phyloP scores from a whole-genome alignment of 2,329 filamentous ascomycete species.

The Colletotrichum agaves region DNA sequence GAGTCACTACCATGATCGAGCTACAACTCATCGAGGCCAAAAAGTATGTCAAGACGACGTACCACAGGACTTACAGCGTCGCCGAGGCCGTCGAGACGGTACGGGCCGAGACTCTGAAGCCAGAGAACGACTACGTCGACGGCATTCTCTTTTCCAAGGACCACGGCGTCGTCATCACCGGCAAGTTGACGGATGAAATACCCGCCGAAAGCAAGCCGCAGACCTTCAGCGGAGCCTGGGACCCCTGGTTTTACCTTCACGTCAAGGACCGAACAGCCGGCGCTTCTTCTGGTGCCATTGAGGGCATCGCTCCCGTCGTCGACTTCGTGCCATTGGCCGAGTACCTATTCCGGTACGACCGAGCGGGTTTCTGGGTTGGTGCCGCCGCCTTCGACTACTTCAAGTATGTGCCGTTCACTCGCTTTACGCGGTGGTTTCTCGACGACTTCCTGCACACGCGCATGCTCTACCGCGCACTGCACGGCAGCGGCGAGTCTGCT shows the following conservation, averaged over 20 bases:
- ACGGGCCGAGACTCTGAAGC: slow-evolving; percentile 55
- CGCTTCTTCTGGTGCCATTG: slow-evolving; percentile 39
- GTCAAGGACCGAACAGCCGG: slow-evolving; percentile 59
- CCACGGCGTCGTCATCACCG: slow-evolving; percentile 74
- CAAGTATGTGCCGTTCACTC: slow-evolving; percentile 70
- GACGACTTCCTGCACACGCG: slow-evolving; percentile 80
- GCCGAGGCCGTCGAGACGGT: slow-evolving; percentile 61
- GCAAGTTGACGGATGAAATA: slow-evolving; percentile 66
- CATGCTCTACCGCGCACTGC: slow-evolving; percentile 78
- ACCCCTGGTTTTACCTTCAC: slow-evolving; percentile 84
- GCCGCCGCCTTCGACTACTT: slow-evolving; percentile 75
- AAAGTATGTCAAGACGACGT: slow-evolving; percentile 70
- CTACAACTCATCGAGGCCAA: slow-evolving; percentile 70
- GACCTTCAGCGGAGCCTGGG: slow-evolving; percentile 67
- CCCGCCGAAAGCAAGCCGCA: slow-evolving; percentile 57
- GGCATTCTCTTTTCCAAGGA: slow-evolving; percentile 73
- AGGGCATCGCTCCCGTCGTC: slow-evolving; percentile 40
- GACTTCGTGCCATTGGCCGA: slow-evolving; percentile 76
- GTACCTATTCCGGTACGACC: slow-evolving; percentile 82
- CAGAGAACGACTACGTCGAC: slow-evolving; percentile 75
- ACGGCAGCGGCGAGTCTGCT: slow-evolving; percentile 72
- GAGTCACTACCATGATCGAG: slow-evolving; percentile 74
- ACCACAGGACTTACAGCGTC: slow-evolving; percentile 63
- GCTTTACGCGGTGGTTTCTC: slow-evolving; percentile 73
- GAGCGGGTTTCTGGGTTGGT: slow-evolving; percentile 80